These are phyloP conservation scores for Fusarium cyanostomum DNA, from an alignment of 2,329 filamentous ascomycete species.

Conservation along the genomic window DNA sequence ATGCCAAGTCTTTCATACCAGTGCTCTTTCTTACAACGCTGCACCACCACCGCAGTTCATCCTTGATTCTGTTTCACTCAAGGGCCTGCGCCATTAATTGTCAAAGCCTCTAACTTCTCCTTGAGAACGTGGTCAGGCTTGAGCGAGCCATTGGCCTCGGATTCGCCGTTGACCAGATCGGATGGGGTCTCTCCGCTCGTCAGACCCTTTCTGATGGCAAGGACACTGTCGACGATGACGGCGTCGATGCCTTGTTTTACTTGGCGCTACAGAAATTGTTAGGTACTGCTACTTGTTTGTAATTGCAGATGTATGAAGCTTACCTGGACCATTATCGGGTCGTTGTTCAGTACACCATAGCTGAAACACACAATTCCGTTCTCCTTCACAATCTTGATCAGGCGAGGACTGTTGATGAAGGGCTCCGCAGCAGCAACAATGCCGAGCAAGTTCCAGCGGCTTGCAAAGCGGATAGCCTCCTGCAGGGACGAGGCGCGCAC, in stretches of 20 bases:
- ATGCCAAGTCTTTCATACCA: conserved; percentile 10
- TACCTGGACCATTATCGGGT: conserved; percentile 85
- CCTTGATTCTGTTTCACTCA: conserved; percentile 16
- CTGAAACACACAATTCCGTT: conserved; percentile 93
- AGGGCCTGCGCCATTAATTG: conserved; percentile 31
- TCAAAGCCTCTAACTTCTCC: conserved; percentile 36
- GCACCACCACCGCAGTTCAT: neutral
- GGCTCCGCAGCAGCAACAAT: conserved; percentile 91
- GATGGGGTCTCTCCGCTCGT: conserved; percentile 56
- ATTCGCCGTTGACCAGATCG: conserved; percentile 19
- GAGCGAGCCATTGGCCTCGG: conserved; percentile 28
- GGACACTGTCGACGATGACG: conserved; percentile 94
- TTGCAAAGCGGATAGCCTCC: conserved; percentile 94
- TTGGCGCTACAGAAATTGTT: conserved; percentile 69
- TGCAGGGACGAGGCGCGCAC: conserved; percentile 91
- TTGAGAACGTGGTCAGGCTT: conserved; percentile 24
- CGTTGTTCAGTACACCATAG: conserved; percentile 92
- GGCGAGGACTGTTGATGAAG: conserved; percentile 84
- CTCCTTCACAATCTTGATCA: conserved; percentile 94
- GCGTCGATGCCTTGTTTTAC: conserved; percentile 96
- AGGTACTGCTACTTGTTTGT: conserved; percentile 2
- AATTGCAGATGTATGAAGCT: conserved; percentile 43
- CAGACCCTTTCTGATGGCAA: conserved; percentile 90
- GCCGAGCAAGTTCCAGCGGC: conserved; percentile 92
- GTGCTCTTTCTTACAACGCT: conserved; percentile 9